Conservation (phyloP, 306 rosid species). For the Cicer arietinum region DNA sequence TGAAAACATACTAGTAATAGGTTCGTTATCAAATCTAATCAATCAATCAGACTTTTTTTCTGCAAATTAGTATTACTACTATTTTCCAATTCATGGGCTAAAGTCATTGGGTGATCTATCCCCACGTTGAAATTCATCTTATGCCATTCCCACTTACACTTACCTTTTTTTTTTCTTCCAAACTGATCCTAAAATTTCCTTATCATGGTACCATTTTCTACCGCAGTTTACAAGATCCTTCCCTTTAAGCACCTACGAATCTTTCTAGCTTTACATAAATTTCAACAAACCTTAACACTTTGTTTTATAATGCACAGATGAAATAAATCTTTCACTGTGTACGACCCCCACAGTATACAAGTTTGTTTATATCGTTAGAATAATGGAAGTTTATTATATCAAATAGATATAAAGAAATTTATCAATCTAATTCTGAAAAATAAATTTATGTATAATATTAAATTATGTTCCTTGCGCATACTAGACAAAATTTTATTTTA, state of each 20-base stretch:
- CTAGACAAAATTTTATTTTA: no score
- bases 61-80: not conserved
- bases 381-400: no score
- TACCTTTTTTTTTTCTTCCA: not conserved
- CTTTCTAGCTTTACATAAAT: constrained; percentile 15
- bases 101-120: constrained; percentile 3
- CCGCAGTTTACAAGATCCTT: not conserved
- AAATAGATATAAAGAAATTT: no score
- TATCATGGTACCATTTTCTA: constrained; percentile 16
- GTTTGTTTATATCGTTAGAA: no score
- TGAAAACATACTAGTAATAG: not conserved
- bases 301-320: no score
- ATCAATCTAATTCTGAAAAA: no score
- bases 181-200: constrained; percentile 7
- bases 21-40: constrained; percentile 7
- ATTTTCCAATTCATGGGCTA: constrained; percentile 5
- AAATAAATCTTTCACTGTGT: no score
- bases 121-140: not conserved
- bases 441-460: no score
- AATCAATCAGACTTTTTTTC: not conserved
- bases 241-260: constrained; percentile 1
- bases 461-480: no score
- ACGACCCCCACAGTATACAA: no score
- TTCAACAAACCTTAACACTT: not conserved
- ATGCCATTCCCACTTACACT: constrained; percentile 35